Conservation (phyloP, 306 rosid species). For the Vicia faba region DNA sequence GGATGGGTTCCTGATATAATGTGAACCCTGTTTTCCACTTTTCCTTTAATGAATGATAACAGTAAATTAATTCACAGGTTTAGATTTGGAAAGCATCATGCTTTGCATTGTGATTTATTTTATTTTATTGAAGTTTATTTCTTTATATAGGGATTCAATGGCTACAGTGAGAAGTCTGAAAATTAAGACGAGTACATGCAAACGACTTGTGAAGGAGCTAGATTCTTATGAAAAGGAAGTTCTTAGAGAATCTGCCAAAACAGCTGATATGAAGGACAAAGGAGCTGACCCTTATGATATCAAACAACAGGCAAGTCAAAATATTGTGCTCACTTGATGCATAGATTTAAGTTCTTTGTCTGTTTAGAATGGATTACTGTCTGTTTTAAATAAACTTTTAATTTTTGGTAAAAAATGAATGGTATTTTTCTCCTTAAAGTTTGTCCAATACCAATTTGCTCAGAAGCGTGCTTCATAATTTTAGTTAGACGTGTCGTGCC, state of each 20-base stretch:
- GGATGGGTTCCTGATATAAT: not conserved
- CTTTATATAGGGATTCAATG: slow-evolving; percentile 48
- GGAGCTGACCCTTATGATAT: slow-evolving; percentile 88
- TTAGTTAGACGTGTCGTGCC: too few species aligned
- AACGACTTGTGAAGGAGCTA: slow-evolving; percentile 78
- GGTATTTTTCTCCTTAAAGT: too few species aligned
- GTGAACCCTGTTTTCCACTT: not conserved
- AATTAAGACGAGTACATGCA: slow-evolving; percentile 80
- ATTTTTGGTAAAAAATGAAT: too few species aligned
- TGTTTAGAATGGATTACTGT: not conserved
- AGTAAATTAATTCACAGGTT: not conserved
- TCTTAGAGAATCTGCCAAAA: slow-evolving; percentile 83
- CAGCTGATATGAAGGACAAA: slow-evolving; percentile 79
- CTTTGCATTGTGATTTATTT: not conserved
- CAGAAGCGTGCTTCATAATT: too few species aligned
- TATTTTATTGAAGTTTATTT: not conserved
- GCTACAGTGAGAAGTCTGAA: slow-evolving; percentile 65
- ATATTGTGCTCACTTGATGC: not conserved
- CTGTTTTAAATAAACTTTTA: too few species aligned
- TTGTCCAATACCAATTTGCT: too few species aligned
- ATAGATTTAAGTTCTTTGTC: slow-evolving; percentile 2
- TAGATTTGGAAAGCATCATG: not conserved
- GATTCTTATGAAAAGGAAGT: slow-evolving; percentile 85
- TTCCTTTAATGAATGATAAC: not conserved
- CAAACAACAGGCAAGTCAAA: slow-evolving; percentile 71